Base-by-base conservation (phyloP, 1,284 basidiomycete species). In the Ganoderma sp. region DNA sequence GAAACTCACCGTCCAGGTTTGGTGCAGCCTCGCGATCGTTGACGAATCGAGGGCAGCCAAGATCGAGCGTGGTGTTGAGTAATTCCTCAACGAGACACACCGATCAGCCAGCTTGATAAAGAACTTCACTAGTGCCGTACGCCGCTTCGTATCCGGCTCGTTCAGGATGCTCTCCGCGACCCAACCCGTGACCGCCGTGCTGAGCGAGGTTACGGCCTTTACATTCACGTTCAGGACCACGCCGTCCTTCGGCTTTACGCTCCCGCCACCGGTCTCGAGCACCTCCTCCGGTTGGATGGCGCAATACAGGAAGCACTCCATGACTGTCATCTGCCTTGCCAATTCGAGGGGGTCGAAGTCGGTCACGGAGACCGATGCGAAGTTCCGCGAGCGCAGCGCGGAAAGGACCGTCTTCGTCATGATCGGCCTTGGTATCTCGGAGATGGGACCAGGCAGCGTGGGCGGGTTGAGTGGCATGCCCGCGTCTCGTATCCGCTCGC, bases 81-180 rank as follows among this genome's bases (percentile, higher is more conserved):
- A 99, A 80, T 99, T 99, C 76, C 93, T 88, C 71, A 99, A 78
- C 12, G 84, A 81, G 8, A 91, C 87, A 80, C 96, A 98, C 57
- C 94, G 91, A 79, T 98, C 95, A 25, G 96, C 95, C 61, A 99
- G 85, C 79, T 96, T 96, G 84, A 99, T 95, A 79, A 97, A 99
- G 78, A 97, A 98, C 80, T 98, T 98, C 77, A 99, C 87, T 73
- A 97, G 80, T 22, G 82, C 77, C 15, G 93, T 93, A 64, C 98
- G 85, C 80, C 92, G 95, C 87, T 97, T 97, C 73, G 90, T 86
- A 80, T 99, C 97, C 62, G 85, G 87, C 80, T 99, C 96, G 72
- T 91, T 90, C 62, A 99, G 80, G 73, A 99, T 96, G 72, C 91
- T 91, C 81, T 98, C 96, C 15, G 95, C 92, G 9, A 99, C 95